phyloP scores from a whole-genome alignment of 768 basidiomycete genomes.

The Candolleomyces aberdarensis region DNA sequence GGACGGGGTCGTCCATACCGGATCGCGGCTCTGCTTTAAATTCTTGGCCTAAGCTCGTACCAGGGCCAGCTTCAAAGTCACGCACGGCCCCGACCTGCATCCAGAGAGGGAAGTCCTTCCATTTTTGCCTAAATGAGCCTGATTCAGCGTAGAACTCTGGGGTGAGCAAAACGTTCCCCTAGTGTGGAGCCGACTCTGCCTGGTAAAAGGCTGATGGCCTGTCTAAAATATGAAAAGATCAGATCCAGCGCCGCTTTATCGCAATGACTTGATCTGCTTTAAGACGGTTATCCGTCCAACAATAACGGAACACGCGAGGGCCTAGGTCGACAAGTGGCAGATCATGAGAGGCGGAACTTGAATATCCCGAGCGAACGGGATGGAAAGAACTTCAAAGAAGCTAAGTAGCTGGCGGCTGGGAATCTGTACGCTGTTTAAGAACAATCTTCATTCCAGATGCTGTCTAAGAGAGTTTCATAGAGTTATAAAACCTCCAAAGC shows the following conservation, averaged over 20 bases:
- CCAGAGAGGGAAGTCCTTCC: neutral
- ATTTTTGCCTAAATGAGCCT: too few relatives aligned
- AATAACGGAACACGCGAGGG: neutral
- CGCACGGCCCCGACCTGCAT: neutral
- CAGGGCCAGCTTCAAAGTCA: neutral
- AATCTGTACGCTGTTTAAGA: neutral
- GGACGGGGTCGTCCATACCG: neutral
- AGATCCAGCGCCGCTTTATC: constrained; percentile 6
- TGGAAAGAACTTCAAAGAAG: neutral
- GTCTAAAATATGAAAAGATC: neutral
- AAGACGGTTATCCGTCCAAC: neutral
- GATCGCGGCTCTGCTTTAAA: neutral
- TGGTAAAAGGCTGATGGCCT: neutral
- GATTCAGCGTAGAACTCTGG: too few relatives aligned
- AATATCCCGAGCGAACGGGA: neutral
- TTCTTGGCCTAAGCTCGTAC: neutral
- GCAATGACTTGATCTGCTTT: constrained; percentile 7
- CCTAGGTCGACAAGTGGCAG: constrained; percentile 1
- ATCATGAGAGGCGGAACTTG: neutral
- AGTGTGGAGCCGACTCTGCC: neutral
- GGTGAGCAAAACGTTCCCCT: too few relatives aligned
- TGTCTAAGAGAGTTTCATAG: too few relatives aligned
- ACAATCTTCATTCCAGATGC: too few relatives aligned
- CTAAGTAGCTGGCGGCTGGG: neutral
- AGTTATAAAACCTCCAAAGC: too few relatives aligned